phyloP scores from a whole-genome alignment of 2,329 filamentous ascomycete genomes.

The Myriangium duriaei region DNA sequence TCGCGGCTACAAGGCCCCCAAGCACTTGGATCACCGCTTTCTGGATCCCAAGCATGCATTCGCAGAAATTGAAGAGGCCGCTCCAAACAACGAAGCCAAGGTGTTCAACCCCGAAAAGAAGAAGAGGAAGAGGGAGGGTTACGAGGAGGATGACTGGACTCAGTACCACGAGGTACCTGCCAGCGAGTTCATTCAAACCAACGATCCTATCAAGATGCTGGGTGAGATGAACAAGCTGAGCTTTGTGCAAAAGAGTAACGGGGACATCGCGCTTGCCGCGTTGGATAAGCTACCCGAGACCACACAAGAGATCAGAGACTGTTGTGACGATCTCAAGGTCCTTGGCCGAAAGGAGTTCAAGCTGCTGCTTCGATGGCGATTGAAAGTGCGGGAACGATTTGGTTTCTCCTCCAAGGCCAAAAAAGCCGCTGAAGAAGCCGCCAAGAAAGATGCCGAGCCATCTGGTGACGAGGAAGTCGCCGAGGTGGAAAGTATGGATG shows the following conservation, averaged over 20 bases:
- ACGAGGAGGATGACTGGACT: conserved; percentile 88
- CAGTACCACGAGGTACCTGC: conserved; percentile 83
- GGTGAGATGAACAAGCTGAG: conserved; percentile 73
- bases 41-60: conserved; percentile 84
- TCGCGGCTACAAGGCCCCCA: conserved; percentile 87
- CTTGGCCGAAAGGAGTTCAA: conserved; percentile 93
- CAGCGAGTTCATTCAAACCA: conserved; percentile 86
- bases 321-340: conserved; percentile 76
- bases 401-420: conserved; percentile 43
- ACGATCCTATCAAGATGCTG: conserved; percentile 84
- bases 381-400: conserved; percentile 82
- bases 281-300: conserved; percentile 79
- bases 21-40: conserved; percentile 83
- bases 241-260: conserved; percentile 63
- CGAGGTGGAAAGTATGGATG: conserved; percentile 81
- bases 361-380: conserved; percentile 72
- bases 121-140: conserved; percentile 94
- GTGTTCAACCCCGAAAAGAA: conserved; percentile 97
- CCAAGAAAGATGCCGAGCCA: conserved; percentile 24
- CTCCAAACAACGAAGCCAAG: conserved; percentile 91
- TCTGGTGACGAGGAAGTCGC: conserved; percentile 51
- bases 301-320: conserved; percentile 64
- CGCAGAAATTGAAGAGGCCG: conserved; percentile 72
- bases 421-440: conserved; percentile 23
- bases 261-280: conserved; percentile 73